Conservation (phyloP, 1,284 basidiomycete species). For the Sparassis latifolia region DNA sequence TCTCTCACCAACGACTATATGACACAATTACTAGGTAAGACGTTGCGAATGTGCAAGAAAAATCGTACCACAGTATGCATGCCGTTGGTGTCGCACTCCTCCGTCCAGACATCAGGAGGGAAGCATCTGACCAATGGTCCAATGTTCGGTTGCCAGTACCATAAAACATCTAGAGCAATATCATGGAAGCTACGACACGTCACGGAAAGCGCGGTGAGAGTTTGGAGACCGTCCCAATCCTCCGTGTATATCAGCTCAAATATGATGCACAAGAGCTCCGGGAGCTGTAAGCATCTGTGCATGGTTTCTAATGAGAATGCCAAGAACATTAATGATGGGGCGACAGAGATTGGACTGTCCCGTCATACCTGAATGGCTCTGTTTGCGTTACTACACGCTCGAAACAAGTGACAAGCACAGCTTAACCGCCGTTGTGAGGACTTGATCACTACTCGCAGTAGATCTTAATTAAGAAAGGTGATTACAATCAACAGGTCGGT, state of each 20-base stretch:
- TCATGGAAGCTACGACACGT: slow-evolving; percentile 12
- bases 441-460: too few species aligned
- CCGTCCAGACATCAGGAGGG: slow-evolving; percentile 8
- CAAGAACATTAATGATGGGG: too few species aligned
- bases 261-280: slow-evolving; percentile 11
- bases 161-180: slow-evolving; percentile 12
- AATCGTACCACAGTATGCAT: slow-evolving; percentile 5
- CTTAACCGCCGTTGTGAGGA: too few species aligned
- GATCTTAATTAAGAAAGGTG: too few species aligned
- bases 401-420: too few species aligned
- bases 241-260: slow-evolving; percentile 4
- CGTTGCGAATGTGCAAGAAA: too few species aligned
- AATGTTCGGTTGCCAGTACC: slow-evolving; percentile 8
- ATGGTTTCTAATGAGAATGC: neutral
- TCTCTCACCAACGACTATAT: neutral
- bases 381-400: too few species aligned
- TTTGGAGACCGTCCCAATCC: neutral
- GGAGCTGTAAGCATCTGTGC: slow-evolving; percentile 9
- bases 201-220: slow-evolving; percentile 8
- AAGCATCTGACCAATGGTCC: slow-evolving; percentile 13
- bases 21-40: neutral
- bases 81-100: slow-evolving; percentile 4
- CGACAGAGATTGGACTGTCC: neutral
- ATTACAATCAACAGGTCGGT: too few species aligned
- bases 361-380: too few species aligned